Base-by-base conservation (phyloP, 805 yeast genomes). In the Starmerella floricola region DNA sequence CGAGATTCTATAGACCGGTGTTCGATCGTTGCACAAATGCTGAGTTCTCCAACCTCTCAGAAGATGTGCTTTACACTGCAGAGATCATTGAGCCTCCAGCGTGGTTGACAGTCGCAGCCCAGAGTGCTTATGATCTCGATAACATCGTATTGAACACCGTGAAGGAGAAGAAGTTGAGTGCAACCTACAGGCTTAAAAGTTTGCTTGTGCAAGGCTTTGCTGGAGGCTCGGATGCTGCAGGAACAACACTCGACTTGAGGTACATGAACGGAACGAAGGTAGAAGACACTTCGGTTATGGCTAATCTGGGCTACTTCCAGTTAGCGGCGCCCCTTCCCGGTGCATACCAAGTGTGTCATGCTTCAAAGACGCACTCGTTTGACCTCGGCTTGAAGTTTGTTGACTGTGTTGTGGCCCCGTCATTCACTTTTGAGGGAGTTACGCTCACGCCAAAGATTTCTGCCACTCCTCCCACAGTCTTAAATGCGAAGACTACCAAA, bases 221-320 rank as follows among this genome's bases (percentile, higher is more conserved):
- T 1, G 2, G 10, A 1, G 49, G 47, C 5, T 13, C 36, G 2
- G 27, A 19, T 4, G 62, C 53, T n/a, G 40, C 71, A 0, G 82
- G 80, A 1, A 52, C 78, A 13, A 64, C 68, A 3, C 53, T 84
- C 3, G 65, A 67, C 17, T 55, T 77, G 1, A 55, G 21, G 42
- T 53, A 41, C 27, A 49, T n/a, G 44, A 52, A 37, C 17, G 45
- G 34, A 8, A 30, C 41, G 3, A 21, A 24, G n/a, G 6, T 49
- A 2, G 40, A 47, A 6, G 84, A 77, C 49, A 79, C 95, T 0
- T 65, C 62, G 30, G 76, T 86, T 1, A 81, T 88, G 91, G 71
- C 78, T 1, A 78, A 81, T 31, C 65, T 79, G 48, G 96, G 96
- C 0, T 88, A 88, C 59, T 73, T 80, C 41, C 96, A 87, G 60